phyloP scores from a whole-genome alignment of 495 filamentous ascomycete species.

The Penicillium verhagenii region DNA sequence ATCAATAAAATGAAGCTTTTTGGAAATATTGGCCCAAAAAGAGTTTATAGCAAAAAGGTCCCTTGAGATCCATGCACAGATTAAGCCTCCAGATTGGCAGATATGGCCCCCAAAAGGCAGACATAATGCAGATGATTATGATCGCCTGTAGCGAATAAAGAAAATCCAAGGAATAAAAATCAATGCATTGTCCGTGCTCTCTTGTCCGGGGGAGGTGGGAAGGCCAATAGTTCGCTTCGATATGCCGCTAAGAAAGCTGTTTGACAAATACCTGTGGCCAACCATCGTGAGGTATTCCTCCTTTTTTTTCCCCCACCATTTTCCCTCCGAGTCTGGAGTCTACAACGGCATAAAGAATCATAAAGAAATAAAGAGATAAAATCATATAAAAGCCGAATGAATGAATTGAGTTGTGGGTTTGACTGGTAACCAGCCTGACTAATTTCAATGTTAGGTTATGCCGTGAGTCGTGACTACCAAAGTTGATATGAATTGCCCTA shows the following conservation, averaged over 20 bases:
- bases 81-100: background rate
- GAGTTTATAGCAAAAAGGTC: too few species aligned
- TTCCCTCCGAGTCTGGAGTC: too few species aligned
- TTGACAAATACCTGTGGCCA: constrained; percentile 6
- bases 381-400: too few species aligned
- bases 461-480: too few species aligned
- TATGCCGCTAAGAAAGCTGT: background rate
- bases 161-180: background rate
- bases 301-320: background rate
- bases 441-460: too few species aligned
- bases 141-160: background rate
- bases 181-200: constrained; percentile 7
- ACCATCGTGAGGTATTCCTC: background rate
- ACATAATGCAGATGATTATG: background rate
- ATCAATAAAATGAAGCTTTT: too few species aligned
- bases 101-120: background rate
- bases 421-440: too few species aligned
- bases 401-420: too few species aligned
- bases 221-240: background rate
- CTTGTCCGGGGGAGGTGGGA: background rate
- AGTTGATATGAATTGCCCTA: too few species aligned
- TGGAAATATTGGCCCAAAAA: too few species aligned
- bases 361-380: too few species aligned
- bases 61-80: background rate
- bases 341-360: too few species aligned